Evolutionary conservation across 208 protist genomes (phyloP).

Genomic region (Phytomonas francai): DNA sequence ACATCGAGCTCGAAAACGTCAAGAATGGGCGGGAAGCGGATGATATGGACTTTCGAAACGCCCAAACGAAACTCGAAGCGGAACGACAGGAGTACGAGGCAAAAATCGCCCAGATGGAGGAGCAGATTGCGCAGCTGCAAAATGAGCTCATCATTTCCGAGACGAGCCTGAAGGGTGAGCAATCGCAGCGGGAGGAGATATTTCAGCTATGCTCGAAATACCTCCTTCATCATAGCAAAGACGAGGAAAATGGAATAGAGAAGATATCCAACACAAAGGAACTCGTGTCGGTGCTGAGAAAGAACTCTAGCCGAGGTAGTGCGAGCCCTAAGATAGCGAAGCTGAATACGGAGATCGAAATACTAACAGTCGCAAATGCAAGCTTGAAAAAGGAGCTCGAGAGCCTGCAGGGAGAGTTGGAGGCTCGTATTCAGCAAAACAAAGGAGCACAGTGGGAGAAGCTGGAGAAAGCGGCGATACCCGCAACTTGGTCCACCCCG

Average conservation of each 20-base stretch:
- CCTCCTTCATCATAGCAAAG: conserved; percentile 14
- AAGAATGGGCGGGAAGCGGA: conserved; percentile 69
- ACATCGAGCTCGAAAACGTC: conserved; percentile 70
- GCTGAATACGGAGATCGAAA: conserved; percentile 28
- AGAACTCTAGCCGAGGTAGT: conserved; percentile 15
- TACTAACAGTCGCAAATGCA: background rate
- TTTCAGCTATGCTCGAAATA: conserved; percentile 47
- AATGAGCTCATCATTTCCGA: conserved; percentile 67
- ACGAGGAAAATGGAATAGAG: conserved; percentile 15
- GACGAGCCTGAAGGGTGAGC: conserved; percentile 28
- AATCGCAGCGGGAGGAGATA: conserved; percentile 41
- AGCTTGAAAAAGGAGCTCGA: background rate
- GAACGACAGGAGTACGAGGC: conserved; percentile 34
- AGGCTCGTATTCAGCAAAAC: no score
- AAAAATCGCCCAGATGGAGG: conserved; percentile 38
- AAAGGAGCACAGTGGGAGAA: no score
- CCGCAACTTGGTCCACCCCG: no score
- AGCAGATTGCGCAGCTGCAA: conserved; percentile 48
- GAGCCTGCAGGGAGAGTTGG: background rate
- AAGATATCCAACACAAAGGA: conserved; percentile 33
- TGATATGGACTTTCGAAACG: conserved; percentile 52
- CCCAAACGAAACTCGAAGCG: conserved; percentile 29
- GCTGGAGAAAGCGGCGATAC: no score
- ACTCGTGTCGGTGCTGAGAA: conserved; percentile 40
- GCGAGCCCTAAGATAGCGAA: conserved; percentile 30